phyloP scores from a whole-genome alignment of 495 filamentous ascomycete species.

The Extremus antarcticus region DNA sequence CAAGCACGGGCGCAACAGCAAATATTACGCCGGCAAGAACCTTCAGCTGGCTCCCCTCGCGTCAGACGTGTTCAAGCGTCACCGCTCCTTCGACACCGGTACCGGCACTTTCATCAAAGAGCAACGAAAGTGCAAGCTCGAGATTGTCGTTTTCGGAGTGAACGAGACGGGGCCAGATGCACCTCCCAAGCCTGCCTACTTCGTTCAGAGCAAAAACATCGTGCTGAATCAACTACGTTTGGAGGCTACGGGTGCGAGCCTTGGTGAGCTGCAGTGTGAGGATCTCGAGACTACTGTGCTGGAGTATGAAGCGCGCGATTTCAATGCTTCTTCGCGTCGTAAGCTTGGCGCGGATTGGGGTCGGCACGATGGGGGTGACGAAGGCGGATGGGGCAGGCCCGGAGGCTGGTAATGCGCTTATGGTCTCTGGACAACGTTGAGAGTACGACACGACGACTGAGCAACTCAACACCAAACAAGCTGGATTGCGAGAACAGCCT shows the following conservation, averaged over 20 bases:
- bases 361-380: no score
- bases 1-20: background rate
- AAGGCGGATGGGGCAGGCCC: no score
- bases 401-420: no score
- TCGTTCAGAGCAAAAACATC: background rate
- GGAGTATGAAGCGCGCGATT: background rate
- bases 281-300: background rate
- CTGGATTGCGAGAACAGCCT: no score
- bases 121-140: background rate
- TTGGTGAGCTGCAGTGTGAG: background rate
- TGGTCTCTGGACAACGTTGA: no score
- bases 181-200: background rate
- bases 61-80: background rate
- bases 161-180: background rate
- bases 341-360: no score
- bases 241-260: background rate
- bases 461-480: no score
- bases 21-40: background rate
- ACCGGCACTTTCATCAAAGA: background rate
- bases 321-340: background rate
- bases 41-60: background rate
- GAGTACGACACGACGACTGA: no score
- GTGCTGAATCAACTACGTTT: background rate
- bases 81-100: background rate
- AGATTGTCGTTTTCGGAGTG: background rate